Percentiles rank a stretch among this genome's conserved stretches.
Conservation (phyloP, 2,329 filamentous ascomycete genomes). For the Verticillium nonalfalfae region DNA sequence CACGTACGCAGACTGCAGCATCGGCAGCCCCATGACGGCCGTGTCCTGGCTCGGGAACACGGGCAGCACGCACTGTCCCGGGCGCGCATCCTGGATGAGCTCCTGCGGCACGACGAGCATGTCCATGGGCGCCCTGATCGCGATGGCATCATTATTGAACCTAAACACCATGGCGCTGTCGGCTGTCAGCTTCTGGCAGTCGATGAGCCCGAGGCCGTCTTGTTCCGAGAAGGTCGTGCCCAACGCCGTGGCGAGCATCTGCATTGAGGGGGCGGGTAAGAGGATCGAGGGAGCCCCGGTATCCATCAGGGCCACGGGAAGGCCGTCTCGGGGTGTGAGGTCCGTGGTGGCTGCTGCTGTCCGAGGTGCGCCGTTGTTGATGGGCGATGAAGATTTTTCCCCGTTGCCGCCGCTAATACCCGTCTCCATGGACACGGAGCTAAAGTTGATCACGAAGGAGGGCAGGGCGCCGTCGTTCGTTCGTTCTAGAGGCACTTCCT, state of each 20-base stretch:
- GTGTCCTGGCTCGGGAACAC: neutral
- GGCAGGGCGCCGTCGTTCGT: neutral
- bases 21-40: neutral
- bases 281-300: neutral
- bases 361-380: neutral
- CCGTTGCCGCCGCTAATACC: neutral
- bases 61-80: neutral
- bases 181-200: neutral
- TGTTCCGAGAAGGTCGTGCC: neutral
- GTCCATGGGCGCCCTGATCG: neutral
- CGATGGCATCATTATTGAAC: constrained; percentile 2
- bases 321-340: neutral
- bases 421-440: neutral
- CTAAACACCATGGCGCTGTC: neutral
- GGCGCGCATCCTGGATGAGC: neutral
- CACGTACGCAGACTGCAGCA: constrained; percentile 3
- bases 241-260: neutral
- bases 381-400: neutral
- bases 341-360: neutral
- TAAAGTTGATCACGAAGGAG: neutral
- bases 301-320: neutral
- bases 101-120: neutral
- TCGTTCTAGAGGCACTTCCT: neutral
- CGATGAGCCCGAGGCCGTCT: neutral
- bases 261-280: neutral